phyloP scores from a whole-genome alignment of 2,329 filamentous ascomycete genomes.

The Clarireedia paspali region DNA sequence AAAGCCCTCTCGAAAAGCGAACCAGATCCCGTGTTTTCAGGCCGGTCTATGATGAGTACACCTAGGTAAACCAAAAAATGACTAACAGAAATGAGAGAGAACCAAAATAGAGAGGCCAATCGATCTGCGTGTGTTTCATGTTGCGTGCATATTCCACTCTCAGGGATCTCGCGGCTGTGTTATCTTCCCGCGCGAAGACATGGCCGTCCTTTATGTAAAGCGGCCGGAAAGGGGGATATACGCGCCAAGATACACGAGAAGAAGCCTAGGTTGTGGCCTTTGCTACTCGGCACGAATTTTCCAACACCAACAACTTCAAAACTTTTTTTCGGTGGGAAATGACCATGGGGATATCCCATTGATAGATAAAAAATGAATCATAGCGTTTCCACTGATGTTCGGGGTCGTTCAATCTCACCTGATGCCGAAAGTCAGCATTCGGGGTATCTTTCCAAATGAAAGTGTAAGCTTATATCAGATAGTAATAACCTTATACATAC shows the following conservation, averaged over 20 bases:
- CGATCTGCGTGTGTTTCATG: too few species aligned
- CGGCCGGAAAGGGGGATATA: too few species aligned
- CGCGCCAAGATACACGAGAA: neutral
- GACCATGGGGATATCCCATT: slow-evolving; percentile 1
- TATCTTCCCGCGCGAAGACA: too few species aligned
- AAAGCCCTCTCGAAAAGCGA: too few species aligned
- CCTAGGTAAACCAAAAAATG: too few species aligned
- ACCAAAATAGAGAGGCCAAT: too few species aligned
- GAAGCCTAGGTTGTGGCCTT: neutral
- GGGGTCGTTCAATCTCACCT: neutral
- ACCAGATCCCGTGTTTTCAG: too few species aligned
- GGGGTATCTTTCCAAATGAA: neutral
- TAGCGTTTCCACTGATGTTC: neutral
- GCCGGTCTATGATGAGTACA: too few species aligned
- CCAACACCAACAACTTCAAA: neutral
- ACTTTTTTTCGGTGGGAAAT: neutral
- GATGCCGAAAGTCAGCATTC: neutral
- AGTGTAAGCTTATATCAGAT: neutral
- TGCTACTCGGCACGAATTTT: neutral
- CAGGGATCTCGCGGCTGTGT: too few species aligned
- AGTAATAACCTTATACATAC: neutral
- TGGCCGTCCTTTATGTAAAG: too few species aligned
- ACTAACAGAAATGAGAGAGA: too few species aligned
- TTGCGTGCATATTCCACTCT: too few species aligned
- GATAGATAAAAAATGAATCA: neutral